Conservation (phyloP, 805 yeast species). For the Candida germanica region DNA sequence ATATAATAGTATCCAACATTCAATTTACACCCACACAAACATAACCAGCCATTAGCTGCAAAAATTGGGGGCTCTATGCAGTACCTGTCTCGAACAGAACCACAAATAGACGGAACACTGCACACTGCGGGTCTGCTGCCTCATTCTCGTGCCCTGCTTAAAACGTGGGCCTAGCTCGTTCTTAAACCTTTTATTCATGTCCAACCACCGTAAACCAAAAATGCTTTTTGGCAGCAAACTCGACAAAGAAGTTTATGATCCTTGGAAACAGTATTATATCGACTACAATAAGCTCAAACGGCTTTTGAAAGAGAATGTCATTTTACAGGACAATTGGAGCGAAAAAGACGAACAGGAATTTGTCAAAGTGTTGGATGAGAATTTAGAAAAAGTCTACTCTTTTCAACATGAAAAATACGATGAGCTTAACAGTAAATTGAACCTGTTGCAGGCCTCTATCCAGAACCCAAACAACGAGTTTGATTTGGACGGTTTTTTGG, state of each 20-base stretch:
- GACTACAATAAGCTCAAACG: constrained; percentile 64
- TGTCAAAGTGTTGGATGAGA: constrained; percentile 63
- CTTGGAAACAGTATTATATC: constrained; percentile 80
- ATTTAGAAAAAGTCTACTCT: constrained; percentile 72
- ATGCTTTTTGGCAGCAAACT: constrained; percentile 89
- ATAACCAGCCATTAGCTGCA: no score
- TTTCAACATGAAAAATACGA: constrained; percentile 69
- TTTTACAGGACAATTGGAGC: constrained; percentile 50
- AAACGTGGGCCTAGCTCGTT: constrained; percentile 1
- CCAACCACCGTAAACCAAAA: constrained; percentile 13
- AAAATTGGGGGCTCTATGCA: no score
- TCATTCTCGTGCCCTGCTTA: no score
- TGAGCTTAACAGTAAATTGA: constrained; percentile 61
- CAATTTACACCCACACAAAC: no score
- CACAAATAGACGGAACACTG: no score
- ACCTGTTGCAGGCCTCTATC: constrained; percentile 59
- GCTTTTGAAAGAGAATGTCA: constrained; percentile 65
- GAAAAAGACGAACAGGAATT: constrained; percentile 71
- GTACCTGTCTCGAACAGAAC: no score
- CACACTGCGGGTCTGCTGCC: no score
- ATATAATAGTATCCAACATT: no score
- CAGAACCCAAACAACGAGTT: constrained; percentile 38
- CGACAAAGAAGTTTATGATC: constrained; percentile 75
- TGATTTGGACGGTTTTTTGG: constrained; percentile 61
- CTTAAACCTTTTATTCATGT: constrained; percentile 1